phyloP scores from a whole-genome alignment of 106 monocot genomes.

The Dendrobium huoshanense region DNA sequence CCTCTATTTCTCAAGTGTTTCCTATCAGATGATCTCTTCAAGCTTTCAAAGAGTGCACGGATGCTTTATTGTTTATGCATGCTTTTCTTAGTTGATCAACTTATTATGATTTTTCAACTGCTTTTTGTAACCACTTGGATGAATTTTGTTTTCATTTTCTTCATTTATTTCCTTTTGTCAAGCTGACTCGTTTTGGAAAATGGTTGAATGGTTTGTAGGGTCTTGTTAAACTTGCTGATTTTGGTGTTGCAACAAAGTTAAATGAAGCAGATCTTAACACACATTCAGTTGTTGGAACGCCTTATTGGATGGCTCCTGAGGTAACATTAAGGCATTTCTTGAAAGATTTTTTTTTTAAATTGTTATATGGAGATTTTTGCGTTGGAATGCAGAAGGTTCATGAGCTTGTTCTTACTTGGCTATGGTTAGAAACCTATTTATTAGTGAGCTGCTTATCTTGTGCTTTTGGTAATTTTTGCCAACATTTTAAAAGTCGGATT shows the following conservation, averaged over 20 bases:
- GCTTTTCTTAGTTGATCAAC: not conserved
- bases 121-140: not conserved
- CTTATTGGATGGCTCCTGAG: constrained; percentile 99
- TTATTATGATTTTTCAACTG: not conserved
- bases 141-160: constrained; percentile 1
- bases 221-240: constrained; percentile 97
- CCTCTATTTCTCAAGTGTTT: no score
- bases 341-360: not conserved
- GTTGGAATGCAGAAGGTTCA: not conserved
- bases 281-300: constrained; percentile 98
- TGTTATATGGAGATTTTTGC: not conserved
- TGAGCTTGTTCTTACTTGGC: not conserved
- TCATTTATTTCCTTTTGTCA: not conserved
- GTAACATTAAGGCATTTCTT: constrained; percentile 23
- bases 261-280: constrained; percentile 98
- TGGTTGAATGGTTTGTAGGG: constrained; percentile 38
- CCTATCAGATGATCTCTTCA: not conserved
- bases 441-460: not conserved
- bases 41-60: not conserved
- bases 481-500: no score
- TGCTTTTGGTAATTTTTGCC: no score
- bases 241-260: constrained; percentile 98
- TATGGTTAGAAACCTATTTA: not conserved
- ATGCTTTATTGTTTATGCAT: not conserved
- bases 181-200: not conserved